Evolutionary conservation across 306 rosid genomes (phyloP), one percentile per base, ranked within the genome.

Genomic region (Citrullus amarus): DNA sequence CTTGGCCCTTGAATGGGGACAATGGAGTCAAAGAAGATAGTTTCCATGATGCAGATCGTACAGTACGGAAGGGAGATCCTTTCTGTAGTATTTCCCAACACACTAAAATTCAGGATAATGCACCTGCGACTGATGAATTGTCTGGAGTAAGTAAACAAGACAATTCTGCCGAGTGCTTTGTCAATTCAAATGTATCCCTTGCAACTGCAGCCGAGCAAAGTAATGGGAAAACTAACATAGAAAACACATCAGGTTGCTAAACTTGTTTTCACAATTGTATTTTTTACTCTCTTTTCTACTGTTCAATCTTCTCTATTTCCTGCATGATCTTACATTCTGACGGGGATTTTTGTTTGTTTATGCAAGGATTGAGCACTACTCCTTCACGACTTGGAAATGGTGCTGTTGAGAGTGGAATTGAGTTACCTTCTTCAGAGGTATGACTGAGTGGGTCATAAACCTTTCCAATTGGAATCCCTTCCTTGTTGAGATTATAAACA

Each of bases 391-490:
- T 85, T 66, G 89, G 87, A 61, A 90, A 85, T 83, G 83, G 80
- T 57, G 80, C 91, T 81, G 86, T 56, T 58, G 90, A 83, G 71
- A 91, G 89, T 67, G 90, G 86, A 75, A 83, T 68, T 79, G 92
- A 88, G 85, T 65, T 96, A 59, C 98, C 89, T 80, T 85, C 90
- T 69, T 85, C 88, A 76, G 92, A 92, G 99, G 99, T 95, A 88
- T 78, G 82, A 17, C 76, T 66, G 50, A 36, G 14, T 66, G 72
- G 48, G 28, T 38, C 28, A 34, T 67, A 18, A 7, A 9, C 74
- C 10, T 20, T 68, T 68, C 15, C 75, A 30, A 16, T 50, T 73
- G 61, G 28, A 73, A 25, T 9, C 57, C 15, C 1, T 15, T 71
- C 22, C 9, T 72, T 74, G 60, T 51, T 9, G 46, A 32, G 34